Evolutionary conservation across 495 filamentous ascomycete genomes (phyloP).

Genomic region (Lentithecium fluviatile): DNA sequence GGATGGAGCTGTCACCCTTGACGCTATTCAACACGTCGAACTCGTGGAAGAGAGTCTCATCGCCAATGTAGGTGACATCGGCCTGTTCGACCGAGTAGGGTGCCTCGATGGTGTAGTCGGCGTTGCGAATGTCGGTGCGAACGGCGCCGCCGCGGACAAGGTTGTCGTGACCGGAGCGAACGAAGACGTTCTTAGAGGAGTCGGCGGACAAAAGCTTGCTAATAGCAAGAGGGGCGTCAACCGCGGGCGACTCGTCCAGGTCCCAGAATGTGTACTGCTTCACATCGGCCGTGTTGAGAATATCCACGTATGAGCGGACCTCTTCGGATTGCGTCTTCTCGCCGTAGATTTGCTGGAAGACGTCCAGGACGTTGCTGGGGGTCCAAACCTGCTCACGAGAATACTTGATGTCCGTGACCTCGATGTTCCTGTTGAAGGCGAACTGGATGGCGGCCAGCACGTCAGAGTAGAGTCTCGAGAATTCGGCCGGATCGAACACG

Average conservation of each 20-base stretch:
- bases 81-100: slow-evolving; percentile 76
- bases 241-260: slow-evolving; percentile 68
- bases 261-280: slow-evolving; percentile 96
- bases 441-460: slow-evolving; percentile 78
- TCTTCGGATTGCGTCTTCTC: slow-evolving; percentile 52
- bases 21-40: slow-evolving; percentile 69
- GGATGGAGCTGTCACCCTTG: slow-evolving; percentile 68
- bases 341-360: slow-evolving; percentile 60
- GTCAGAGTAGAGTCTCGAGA: slow-evolving; percentile 84
- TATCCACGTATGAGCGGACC: slow-evolving; percentile 47
- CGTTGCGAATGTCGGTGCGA: slow-evolving; percentile 81
- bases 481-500: slow-evolving; percentile 65
- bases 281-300: slow-evolving; percentile 47
- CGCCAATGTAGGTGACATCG: slow-evolving; percentile 74
- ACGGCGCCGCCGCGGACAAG: slow-evolving; percentile 79
- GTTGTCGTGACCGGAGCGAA: slow-evolving; percentile 77
- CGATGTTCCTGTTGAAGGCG: slow-evolving; percentile 62
- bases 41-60: slow-evolving; percentile 72
- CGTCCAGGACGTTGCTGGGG: slow-evolving; percentile 68
- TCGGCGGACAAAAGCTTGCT: slow-evolving; percentile 72
- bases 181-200: slow-evolving; percentile 71
- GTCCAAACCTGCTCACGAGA: slow-evolving; percentile 76
- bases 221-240: slow-evolving; percentile 62
- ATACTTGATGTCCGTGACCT: slow-evolving; percentile 84
- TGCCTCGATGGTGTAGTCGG: slow-evolving; percentile 76